Evolutionary conservation across 2,329 filamentous ascomycete genomes (phyloP).

Genomic region (Colletotrichum chlorophyti): DNA sequence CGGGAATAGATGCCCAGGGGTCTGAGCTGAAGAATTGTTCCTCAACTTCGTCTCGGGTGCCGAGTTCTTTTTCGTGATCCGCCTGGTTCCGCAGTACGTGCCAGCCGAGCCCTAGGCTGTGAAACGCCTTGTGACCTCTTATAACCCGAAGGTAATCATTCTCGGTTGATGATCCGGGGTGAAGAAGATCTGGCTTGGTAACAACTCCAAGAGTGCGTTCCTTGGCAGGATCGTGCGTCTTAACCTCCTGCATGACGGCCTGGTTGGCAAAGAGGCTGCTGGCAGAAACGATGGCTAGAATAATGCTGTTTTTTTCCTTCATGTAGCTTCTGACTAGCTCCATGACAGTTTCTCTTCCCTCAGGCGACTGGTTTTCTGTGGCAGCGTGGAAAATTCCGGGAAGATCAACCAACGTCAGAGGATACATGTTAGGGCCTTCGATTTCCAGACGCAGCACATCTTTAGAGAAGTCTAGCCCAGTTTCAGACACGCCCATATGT

Average conservation of each 20-base stretch:
- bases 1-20: slow-evolving; percentile 36
- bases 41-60: slow-evolving; percentile 39
- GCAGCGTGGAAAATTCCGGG: slow-evolving; percentile 51
- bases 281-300: slow-evolving; percentile 60
- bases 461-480: slow-evolving; percentile 46
- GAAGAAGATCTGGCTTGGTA: slow-evolving; percentile 60
- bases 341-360: slow-evolving; percentile 41
- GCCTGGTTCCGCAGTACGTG: slow-evolving; percentile 58
- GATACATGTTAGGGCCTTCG: slow-evolving; percentile 47
- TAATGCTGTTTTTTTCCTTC: slow-evolving; percentile 62
- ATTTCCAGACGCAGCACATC: slow-evolving; percentile 56
- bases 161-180: slow-evolving; percentile 46
- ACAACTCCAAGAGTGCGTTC: slow-evolving; percentile 62
- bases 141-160: slow-evolving; percentile 42
- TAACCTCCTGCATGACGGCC: slow-evolving; percentile 52
- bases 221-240: slow-evolving; percentile 48
- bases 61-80: slow-evolving; percentile 34
- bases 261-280: slow-evolving; percentile 59
- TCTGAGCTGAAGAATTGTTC: slow-evolving; percentile 38
- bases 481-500: slow-evolving; percentile 51
- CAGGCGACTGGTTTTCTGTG: slow-evolving; percentile 39
- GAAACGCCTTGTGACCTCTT: slow-evolving; percentile 37
- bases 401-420: slow-evolving; percentile 62
- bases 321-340: slow-evolving; percentile 59
- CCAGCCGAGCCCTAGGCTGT: slow-evolving; percentile 53